Evolutionary conservation across 208 protist genomes (phyloP), one percentile per base, ranked within the genome.

Genomic region (Vickermania ingenoplastis): DNA sequence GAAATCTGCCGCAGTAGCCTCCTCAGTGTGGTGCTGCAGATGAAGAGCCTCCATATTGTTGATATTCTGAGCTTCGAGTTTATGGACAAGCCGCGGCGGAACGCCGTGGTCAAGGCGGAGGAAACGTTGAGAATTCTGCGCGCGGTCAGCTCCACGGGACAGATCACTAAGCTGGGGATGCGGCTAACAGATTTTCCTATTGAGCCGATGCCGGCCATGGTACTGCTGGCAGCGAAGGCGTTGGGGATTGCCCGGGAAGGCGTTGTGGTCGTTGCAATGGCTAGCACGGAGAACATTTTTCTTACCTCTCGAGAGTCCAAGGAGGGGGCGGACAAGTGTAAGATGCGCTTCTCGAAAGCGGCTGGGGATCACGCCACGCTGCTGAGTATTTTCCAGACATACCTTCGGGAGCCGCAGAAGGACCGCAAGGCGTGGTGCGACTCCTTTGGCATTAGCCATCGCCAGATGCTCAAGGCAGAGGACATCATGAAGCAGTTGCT

Each of bases 1-100:
- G 98, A 99, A 61, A 99, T 99, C 59, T 94, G 98, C 60, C 81
- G 98, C 29, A 98, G 96, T 45, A 99, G 98, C 58, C 80, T 99
- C 1, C 90, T 95, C 24, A 98, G 97, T 65, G 96, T 99, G 0
- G 95, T 99, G 24, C 78, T 99, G 3, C 70, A 98, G 31, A 86
- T 97, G 77, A 96, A 97, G 58, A 88, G 71, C n/a, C 81, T 99
- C 3, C 86, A 93, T 50, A 99, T 99, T 54, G 70, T 98, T 59
- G 89, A 98, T 68, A 84, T 99, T 28, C 72, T 98, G 24, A 64
- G 91, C 27, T 99, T 99, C 79, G 96, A 99, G 69, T 99, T 99
- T 58, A 98, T 99, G 96, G 98, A 99, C 75, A 87, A 89, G 45
- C 98, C 99, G 45, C 87, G 62, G 22, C 75, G 67, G 2, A 76